A percentile compares a stretch with the other conserved stretches of the same genome.
These are phyloP conservation scores for Stachybotrys elegans DNA, from an alignment of 2,329 filamentous ascomycete species.

Conservation along the genomic window DNA sequence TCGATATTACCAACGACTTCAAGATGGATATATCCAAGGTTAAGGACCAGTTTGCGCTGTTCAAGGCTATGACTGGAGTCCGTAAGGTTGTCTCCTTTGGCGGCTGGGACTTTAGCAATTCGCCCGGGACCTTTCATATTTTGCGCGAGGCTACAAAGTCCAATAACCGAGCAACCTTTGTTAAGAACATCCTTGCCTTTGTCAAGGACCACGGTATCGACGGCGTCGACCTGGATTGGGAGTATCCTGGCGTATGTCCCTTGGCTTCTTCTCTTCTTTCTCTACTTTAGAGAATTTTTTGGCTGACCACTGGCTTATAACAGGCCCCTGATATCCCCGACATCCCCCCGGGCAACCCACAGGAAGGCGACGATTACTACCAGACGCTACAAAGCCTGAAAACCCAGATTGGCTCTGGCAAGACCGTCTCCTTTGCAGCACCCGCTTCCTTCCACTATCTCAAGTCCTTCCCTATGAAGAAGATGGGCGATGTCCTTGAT, in stretches of 20 bases:
- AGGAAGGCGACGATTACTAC: conserved; percentile 11
- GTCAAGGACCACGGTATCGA: conserved; percentile 28
- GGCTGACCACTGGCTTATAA: too few relatives aligned
- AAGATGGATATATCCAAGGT: conserved; percentile 10
- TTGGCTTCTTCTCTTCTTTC: neutral
- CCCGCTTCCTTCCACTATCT: conserved; percentile 31
- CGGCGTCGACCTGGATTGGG: conserved; percentile 38
- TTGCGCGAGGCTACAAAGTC: conserved; percentile 14
- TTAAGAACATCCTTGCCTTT: conserved; percentile 29
- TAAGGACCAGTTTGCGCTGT: conserved; percentile 13
- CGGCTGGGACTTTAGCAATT: conserved; percentile 19
- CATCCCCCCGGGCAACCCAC: conserved; percentile 18
- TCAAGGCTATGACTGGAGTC: conserved; percentile 10
- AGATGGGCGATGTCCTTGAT: conserved; percentile 19
- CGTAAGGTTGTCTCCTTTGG: conserved; percentile 23
- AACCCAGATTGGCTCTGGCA: conserved; percentile 9
- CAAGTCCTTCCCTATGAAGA: conserved; percentile 20
- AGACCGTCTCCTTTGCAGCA: conserved; percentile 24
- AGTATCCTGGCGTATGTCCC: conserved; percentile 22
- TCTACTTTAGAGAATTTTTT: neutral
- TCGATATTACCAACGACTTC: conserved; percentile 15
- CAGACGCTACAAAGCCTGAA: conserved; percentile 8
- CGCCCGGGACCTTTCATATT: conserved; percentile 8
- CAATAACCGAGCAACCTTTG: conserved; percentile 25
- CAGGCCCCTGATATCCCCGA: conserved; percentile 17